phyloP scores from a whole-genome alignment of 148 eudicot species.

The Chenopodium album region DNA sequence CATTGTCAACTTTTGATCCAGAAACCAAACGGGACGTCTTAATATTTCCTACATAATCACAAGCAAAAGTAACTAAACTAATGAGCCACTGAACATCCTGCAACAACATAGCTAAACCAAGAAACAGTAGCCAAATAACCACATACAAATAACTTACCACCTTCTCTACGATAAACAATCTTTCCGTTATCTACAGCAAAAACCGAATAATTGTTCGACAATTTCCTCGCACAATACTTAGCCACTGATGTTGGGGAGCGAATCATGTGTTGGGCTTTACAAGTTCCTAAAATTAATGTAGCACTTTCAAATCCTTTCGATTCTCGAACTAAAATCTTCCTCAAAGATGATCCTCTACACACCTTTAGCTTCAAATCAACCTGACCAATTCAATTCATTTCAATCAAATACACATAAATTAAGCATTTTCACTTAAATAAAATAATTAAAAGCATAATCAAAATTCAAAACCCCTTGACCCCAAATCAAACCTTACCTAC shows the following conservation, averaged over 20 bases:
- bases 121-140: conserved; percentile 1
- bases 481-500: conserved; percentile 2
- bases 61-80: conserved; percentile 14
- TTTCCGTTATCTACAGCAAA: conserved; percentile 67
- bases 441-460: neutral
- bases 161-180: conserved; percentile 45
- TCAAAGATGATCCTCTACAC: conserved; percentile 60
- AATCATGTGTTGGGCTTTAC: conserved; percentile 45
- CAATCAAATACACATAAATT: neutral
- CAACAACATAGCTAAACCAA: neutral
- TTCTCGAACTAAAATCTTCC: conserved; percentile 55
- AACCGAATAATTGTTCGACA: conserved; percentile 45
- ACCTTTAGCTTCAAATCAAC: conserved; percentile 75
- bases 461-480: neutral
- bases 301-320: conserved; percentile 45
- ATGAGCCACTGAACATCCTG: conserved; percentile 5
- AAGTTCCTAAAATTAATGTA: conserved; percentile 52
- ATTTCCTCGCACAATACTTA: conserved; percentile 66
- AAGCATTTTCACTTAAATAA: neutral
- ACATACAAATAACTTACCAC: conserved; percentile 31
- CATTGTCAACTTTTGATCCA: conserved; percentile 16
- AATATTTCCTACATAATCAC: conserved; percentile 26
- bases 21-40: conserved; percentile 12
- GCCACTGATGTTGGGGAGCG: conserved; percentile 65
- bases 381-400: conserved; percentile 28